Base-by-base conservation (phyloP, 306 rosid species). In the Trifolium pratense region DNA sequence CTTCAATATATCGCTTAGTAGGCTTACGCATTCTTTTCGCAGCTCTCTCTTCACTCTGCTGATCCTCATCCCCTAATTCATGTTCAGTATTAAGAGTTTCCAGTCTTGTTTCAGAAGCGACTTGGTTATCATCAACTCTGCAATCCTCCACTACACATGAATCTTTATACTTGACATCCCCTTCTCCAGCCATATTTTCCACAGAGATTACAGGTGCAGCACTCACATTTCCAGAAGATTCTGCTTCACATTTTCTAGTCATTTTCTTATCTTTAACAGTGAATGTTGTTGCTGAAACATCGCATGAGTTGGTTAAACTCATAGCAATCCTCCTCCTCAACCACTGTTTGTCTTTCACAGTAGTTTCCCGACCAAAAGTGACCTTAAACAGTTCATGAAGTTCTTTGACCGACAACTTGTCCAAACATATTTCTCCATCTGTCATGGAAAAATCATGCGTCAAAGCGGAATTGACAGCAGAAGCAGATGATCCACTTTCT, bases 1-100 rank as follows among this genome's bases (percentile, higher is more conserved):
- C 99, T 90, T 94, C 99, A 83, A 94, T 94, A 78, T 94, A 94
- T 86, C 99, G 84, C 84, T 72, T 91, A 6, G 99, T 94, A 70
- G 99, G 99, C 86, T 86, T 94, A 60, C 99, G 86, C 39, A 91
- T 74, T 84, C 99, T 89, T 87, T 94, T 94, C 4, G 72, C 91
- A 80, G 83, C 92, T 83, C 84, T 87, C 75, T 89, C 80, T 56
- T 85, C 89, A 23, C 56, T 32, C 21, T 61, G 84, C 56, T 74
- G 80, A 82, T 83, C 85, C 80, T 83, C 88, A 78, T 66, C 75
- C 34, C 79, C 88, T 80, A 71, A 68, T 69, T 84, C 89, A 80
- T 76, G 73, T 58, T 87, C 96, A n/a, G 49, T 66, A n/a, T 83
- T 52, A 73, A 26, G 78, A 74, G 66, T 79, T 68, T 81, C 76